These are phyloP conservation scores for Ogataea zsoltii DNA, from an alignment of 805 yeast species.

Conservation along the genomic window DNA sequence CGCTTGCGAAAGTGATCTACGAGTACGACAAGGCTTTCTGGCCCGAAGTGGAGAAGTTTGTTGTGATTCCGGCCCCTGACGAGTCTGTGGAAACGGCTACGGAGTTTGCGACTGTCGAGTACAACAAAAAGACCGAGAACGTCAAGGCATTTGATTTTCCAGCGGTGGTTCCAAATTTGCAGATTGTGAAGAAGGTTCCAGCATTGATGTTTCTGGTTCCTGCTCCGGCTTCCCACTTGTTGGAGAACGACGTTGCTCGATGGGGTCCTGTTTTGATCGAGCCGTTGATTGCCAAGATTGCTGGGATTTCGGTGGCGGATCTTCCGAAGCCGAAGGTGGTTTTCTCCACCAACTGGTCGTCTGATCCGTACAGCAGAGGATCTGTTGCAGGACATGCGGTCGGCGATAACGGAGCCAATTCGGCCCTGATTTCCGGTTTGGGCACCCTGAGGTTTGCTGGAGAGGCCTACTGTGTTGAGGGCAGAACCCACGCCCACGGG, in stretches of 20 bases:
- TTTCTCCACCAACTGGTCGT: slow-evolving; percentile 45
- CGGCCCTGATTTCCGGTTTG: slow-evolving; percentile 31
- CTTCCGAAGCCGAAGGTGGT: slow-evolving; percentile 29
- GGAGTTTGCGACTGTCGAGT: slow-evolving; percentile 14
- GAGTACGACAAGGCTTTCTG: slow-evolving; percentile 47
- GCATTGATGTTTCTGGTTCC: slow-evolving; percentile 47
- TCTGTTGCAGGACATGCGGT: slow-evolving; percentile 45
- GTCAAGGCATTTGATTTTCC: slow-evolving; percentile 30
- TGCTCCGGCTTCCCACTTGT: slow-evolving; percentile 47
- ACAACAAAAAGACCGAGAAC: slow-evolving; percentile 13
- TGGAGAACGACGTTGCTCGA: slow-evolving; percentile 40
- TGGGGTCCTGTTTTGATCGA: slow-evolving; percentile 43
- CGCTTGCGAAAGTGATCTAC: slow-evolving; percentile 46
- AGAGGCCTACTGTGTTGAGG: slow-evolving; percentile 51
- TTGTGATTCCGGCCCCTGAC: slow-evolving; percentile 31
- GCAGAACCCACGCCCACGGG: slow-evolving; percentile 57
- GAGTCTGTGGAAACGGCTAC: slow-evolving; percentile 9
- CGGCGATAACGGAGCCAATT: slow-evolving; percentile 42
- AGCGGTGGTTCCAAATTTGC: slow-evolving; percentile 28
- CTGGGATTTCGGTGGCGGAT: slow-evolving; percentile 21
- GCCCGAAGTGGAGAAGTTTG: slow-evolving; percentile 38
- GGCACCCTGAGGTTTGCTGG: slow-evolving; percentile 52
- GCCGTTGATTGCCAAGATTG: slow-evolving; percentile 39
- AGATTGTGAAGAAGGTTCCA: slow-evolving; percentile 32
- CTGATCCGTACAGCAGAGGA: slow-evolving; percentile 51